phyloP scores from a whole-genome alignment of 305 asterid genomes.

The Ajuga reptans region DNA sequence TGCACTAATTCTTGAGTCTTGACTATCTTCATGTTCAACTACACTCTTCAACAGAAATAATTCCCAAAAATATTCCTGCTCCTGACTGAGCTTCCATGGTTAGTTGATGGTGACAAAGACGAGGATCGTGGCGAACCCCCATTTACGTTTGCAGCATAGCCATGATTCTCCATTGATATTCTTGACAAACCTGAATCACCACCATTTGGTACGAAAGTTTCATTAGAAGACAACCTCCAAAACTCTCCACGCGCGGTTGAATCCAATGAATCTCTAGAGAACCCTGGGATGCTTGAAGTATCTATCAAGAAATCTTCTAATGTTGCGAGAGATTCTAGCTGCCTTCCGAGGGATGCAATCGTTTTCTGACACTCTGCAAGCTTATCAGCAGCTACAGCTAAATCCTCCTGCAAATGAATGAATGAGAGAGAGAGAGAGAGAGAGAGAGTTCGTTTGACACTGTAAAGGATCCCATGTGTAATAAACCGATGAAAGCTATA shows the following conservation, averaged over 20 bases:
- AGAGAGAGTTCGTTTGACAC: background rate
- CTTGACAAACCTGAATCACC: constrained; percentile 31
- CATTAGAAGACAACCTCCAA: constrained; percentile 37
- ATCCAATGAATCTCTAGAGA: constrained; percentile 27
- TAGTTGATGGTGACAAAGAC: constrained; percentile 32
- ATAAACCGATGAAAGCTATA: background rate
- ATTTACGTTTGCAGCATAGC: constrained; percentile 25
- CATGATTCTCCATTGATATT: constrained; percentile 23
- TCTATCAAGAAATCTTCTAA: constrained; percentile 79
- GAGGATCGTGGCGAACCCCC: constrained; percentile 39
- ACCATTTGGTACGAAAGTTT: constrained; percentile 14
- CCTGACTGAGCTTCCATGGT: constrained; percentile 26
- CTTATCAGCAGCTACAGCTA: constrained; percentile 74
- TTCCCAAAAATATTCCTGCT: constrained; percentile 52
- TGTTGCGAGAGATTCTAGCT: constrained; percentile 74
- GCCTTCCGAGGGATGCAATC: constrained; percentile 76
- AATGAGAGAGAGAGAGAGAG: background rate
- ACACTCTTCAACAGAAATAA: constrained; percentile 47
- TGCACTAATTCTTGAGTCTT: constrained; percentile 27
- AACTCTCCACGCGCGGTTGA: constrained; percentile 24
- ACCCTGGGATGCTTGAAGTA: constrained; percentile 56
- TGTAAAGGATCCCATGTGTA: background rate
- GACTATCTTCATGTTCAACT: constrained; percentile 30
- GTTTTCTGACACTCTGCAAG: constrained; percentile 87
- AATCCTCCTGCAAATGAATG: constrained; percentile 53